Conservation (phyloP, 2,329 filamentous ascomycete genomes). For the Pseudogymnoascus destructans region DNA sequence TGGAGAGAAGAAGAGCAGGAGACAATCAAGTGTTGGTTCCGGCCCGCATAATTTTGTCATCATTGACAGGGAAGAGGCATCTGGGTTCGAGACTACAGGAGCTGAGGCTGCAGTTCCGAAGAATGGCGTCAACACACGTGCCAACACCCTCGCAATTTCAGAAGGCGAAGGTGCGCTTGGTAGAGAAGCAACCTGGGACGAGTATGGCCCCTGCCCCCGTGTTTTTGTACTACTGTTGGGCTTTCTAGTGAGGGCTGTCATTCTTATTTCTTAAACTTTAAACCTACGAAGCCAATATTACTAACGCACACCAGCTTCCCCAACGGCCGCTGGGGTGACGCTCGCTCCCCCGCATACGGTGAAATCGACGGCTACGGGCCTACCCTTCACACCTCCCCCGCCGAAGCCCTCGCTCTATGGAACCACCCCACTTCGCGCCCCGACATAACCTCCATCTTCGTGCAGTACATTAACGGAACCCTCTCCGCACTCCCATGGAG, state of each 20-base stretch:
- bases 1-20: conserved; percentile 27
- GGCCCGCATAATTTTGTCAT: conserved; percentile 82
- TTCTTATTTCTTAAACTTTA: background rate
- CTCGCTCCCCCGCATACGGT: conserved; percentile 81
- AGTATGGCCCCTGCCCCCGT: conserved; percentile 27
- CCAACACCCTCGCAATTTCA: conserved; percentile 82
- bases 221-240: background rate
- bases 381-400: conserved; percentile 81
- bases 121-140: conserved; percentile 60
- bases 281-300: background rate
- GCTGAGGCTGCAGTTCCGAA: conserved; percentile 65
- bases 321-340: conserved; percentile 90
- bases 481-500: conserved; percentile 83
- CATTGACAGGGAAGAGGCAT: conserved; percentile 49
- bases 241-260: background rate
- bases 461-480: conserved; percentile 65
- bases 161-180: conserved; percentile 84
- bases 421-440: conserved; percentile 54
- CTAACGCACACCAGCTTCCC: conserved; percentile 44
- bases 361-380: conserved; percentile 98
- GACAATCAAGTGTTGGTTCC: conserved; percentile 52
- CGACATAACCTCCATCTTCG: conserved; percentile 73
- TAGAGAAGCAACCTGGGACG: conserved; percentile 94
- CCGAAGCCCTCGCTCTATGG: conserved; percentile 75
- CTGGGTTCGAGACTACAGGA: conserved; percentile 58